phyloP scores from a whole-genome alignment of 2,329 filamentous ascomycete genomes.

The Botrytis cinerea region DNA sequence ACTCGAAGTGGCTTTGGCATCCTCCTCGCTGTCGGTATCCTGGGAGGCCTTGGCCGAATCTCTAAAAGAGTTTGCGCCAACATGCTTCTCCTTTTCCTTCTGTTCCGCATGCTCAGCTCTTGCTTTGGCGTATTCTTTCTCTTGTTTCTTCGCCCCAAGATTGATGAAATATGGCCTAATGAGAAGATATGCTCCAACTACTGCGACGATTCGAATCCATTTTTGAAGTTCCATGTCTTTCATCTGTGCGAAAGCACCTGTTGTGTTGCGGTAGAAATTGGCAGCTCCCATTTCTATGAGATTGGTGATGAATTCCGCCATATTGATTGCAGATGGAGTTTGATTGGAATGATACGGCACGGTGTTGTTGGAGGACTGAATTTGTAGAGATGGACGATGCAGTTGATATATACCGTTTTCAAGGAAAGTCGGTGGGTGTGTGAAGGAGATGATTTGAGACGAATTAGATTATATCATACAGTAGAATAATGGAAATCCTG shows the following conservation, averaged over 20 bases:
- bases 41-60: conserved; percentile 51
- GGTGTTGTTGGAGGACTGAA: neutral
- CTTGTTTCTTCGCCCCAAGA: conserved; percentile 62
- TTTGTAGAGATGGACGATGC: neutral
- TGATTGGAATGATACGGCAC: neutral
- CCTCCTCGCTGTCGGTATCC: conserved; percentile 54
- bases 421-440: neutral
- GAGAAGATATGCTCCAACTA: conserved; percentile 73
- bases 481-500: neutral
- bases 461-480: neutral
- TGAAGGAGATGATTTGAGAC: neutral
- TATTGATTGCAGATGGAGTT: neutral
- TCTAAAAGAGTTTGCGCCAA: conserved; percentile 64
- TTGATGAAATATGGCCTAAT: conserved; percentile 74
- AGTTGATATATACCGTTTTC: neutral
- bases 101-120: conserved; percentile 42
- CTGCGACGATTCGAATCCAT: conserved; percentile 69
- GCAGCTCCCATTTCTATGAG: conserved; percentile 26
- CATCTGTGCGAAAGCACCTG: conserved; percentile 45
- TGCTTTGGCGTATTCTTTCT: conserved; percentile 60
- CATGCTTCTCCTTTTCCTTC: conserved; percentile 42
- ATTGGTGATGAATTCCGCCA: conserved; percentile 22
- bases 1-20: conserved; percentile 43
- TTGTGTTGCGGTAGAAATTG: conserved; percentile 30
- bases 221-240: conserved; percentile 50